Percentiles rank a stretch among this genome's conserved stretches.
phyloP scores from a whole-genome alignment of 768 basidiomycete species.

The Clathrus columnatus region DNA sequence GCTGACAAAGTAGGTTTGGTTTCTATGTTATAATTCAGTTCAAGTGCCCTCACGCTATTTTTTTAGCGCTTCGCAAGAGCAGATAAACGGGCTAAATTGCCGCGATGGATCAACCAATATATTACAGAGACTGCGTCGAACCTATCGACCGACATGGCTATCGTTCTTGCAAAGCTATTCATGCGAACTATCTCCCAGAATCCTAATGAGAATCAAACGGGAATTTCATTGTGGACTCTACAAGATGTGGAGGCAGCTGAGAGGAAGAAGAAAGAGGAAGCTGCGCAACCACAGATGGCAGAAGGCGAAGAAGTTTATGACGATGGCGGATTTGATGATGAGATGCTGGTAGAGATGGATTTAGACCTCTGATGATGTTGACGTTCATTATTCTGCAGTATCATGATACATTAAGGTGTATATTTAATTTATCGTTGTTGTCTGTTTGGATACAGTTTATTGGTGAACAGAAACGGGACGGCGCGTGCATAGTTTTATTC shows the following conservation, averaged over 20 bases:
- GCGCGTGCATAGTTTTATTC: no score
- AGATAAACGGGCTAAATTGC: slow-evolving; percentile 91
- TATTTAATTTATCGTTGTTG: no score
- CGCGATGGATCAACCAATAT: slow-evolving; percentile 98
- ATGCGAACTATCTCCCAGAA: slow-evolving; percentile 99
- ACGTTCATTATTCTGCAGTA: background rate
- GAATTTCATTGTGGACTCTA: slow-evolving; percentile 89
- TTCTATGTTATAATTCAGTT: background rate
- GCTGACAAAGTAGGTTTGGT: slow-evolving; percentile 81
- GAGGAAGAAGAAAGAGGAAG: slow-evolving; percentile 64
- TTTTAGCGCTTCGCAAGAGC: slow-evolving; percentile 80
- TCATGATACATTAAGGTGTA: no score
- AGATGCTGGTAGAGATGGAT: slow-evolving; percentile 51
- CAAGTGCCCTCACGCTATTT: slow-evolving; percentile 1
- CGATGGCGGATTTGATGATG: slow-evolving; percentile 60
- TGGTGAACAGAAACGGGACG: no score
- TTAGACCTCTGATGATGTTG: slow-evolving; percentile 18
- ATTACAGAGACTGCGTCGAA: slow-evolving; percentile 98
- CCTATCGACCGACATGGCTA: slow-evolving; percentile 95
- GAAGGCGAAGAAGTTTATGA: slow-evolving; percentile 41
- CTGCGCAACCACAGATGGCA: slow-evolving; percentile 27
- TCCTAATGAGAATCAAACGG: slow-evolving; percentile 91
- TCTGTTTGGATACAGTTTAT: no score
- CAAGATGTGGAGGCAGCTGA: slow-evolving; percentile 87
- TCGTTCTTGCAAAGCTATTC: slow-evolving; percentile 90